Percentiles rank a stretch among this genome's conserved stretches.
Conservation (phyloP, 2,329 filamentous ascomycete genomes). For the Parascedosporium putredinis region DNA sequence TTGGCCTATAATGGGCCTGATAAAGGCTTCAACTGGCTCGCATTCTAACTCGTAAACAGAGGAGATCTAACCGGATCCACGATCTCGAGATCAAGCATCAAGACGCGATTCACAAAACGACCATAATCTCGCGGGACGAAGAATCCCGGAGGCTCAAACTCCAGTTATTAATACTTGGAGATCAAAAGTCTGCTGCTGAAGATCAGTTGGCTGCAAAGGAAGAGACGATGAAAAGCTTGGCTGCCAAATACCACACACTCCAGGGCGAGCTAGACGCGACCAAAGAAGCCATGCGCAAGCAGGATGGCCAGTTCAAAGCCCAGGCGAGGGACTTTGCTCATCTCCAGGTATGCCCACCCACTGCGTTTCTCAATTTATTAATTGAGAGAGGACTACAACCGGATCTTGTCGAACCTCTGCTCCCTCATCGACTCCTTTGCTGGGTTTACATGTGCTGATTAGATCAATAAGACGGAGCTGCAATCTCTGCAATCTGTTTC, state of each 20-base stretch:
- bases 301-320: constrained; percentile 36
- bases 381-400: too few species aligned
- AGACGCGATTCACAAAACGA: constrained; percentile 50
- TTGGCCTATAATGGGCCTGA: constrained; percentile 15
- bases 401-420: too few species aligned
- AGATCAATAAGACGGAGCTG: constrained; percentile 60
- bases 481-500: constrained; percentile 55
- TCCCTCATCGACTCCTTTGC: too few species aligned
- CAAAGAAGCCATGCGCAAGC: constrained; percentile 30
- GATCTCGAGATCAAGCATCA: constrained; percentile 62
- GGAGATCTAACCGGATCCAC: constrained; percentile 25
- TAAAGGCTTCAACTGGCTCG: constrained; percentile 13
- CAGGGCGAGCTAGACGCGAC: constrained; percentile 31
- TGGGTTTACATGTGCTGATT: neutral
- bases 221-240: constrained; percentile 42
- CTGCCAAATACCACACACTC: constrained; percentile 27
- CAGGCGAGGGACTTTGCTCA: constrained; percentile 37
- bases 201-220: constrained; percentile 51
- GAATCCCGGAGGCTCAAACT: constrained; percentile 59
- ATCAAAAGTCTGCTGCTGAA: constrained; percentile 61
- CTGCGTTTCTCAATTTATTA: too few species aligned
- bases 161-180: constrained; percentile 58
- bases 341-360: constrained; percentile 30
- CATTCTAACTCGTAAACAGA: constrained; percentile 15
- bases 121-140: constrained; percentile 65